Conservation (phyloP, 1,284 basidiomycete species). For the Rhodotorula sp. region DNA sequence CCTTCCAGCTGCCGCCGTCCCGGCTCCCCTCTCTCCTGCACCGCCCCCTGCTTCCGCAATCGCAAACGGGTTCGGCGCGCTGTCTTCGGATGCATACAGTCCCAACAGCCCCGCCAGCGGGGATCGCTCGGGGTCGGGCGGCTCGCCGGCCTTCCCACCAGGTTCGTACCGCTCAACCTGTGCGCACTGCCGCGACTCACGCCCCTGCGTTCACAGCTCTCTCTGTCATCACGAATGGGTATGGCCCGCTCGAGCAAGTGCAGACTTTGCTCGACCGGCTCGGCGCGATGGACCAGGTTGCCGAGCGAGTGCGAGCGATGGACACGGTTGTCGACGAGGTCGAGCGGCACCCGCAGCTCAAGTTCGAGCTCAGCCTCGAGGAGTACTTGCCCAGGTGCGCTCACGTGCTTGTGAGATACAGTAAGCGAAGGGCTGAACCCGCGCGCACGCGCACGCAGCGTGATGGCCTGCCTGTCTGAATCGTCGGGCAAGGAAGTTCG, state of each 20-base stretch:
- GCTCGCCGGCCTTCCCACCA: neutral
- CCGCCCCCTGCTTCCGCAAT: neutral
- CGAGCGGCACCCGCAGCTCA: constrained; percentile 7
- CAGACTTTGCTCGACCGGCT: neutral
- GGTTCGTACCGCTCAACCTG: neutral
- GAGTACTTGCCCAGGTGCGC: constrained; percentile 18
- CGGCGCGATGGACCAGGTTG: neutral
- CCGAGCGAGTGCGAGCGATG: constrained; percentile 30
- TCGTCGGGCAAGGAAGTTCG: constrained; percentile 69
- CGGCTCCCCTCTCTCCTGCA: constrained; percentile 4
- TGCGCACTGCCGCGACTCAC: neutral
- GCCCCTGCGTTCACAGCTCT: neutral
- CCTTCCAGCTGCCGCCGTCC: constrained; percentile 2
- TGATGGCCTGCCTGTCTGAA: constrained; percentile 75
- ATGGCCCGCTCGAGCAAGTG: neutral
- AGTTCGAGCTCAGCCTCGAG: constrained; percentile 22
- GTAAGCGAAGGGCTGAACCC: too few relatives aligned
- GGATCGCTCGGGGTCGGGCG: neutral
- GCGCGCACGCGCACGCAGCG: constrained; percentile 54
- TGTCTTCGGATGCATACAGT: neutral
- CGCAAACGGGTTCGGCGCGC: constrained; percentile 1
- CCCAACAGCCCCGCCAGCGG: neutral
- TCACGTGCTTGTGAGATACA: neutral
- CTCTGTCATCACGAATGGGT: neutral
- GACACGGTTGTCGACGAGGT: constrained; percentile 33